Percentiles rank a stretch among this genome's conserved stretches.
phyloP scores from a whole-genome alignment of 495 filamentous ascomycete genomes.

The Chaetomium cochliodes region DNA sequence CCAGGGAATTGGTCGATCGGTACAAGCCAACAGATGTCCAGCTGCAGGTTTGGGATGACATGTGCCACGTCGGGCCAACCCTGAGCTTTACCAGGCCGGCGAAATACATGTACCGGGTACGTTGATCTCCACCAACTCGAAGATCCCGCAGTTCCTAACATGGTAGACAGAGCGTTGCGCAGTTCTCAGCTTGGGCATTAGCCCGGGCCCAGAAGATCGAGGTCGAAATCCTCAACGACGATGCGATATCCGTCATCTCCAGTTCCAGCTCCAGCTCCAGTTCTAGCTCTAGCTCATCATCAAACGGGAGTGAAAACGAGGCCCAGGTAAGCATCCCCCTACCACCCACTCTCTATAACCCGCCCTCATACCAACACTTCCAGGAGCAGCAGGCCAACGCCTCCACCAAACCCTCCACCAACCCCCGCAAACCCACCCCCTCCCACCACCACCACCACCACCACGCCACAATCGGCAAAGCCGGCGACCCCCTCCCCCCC shows the following conservation, averaged over 20 bases:
- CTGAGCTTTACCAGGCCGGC: conserved; percentile 90
- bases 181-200: conserved; percentile 88
- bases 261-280: conserved; percentile 36
- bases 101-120: conserved; percentile 75
- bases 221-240: conserved; percentile 80
- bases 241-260: conserved; percentile 71
- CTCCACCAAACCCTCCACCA: background rate
- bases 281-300: conserved; percentile 33
- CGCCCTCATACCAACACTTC: background rate
- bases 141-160: background rate
- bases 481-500: conserved; percentile 75
- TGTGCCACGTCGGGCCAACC: conserved; percentile 89
- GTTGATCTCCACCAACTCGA: background rate
- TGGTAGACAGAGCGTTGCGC: conserved; percentile 64
- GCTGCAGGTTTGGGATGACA: conserved; percentile 93
- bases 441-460: conserved; percentile 20
- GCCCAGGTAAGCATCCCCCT: conserved; percentile 26
- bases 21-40: conserved; percentile 87
- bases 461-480: conserved; percentile 61
- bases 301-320: conserved; percentile 40
- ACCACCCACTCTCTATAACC: background rate
- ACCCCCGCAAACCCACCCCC: conserved; percentile 3
- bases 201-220: conserved; percentile 74
- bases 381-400: background rate
- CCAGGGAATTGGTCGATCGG: conserved; percentile 58